Percentiles rank a stretch among this genome's conserved stretches.
Conservation (phyloP, 805 yeast species). For the Candida coleopterorum region DNA sequence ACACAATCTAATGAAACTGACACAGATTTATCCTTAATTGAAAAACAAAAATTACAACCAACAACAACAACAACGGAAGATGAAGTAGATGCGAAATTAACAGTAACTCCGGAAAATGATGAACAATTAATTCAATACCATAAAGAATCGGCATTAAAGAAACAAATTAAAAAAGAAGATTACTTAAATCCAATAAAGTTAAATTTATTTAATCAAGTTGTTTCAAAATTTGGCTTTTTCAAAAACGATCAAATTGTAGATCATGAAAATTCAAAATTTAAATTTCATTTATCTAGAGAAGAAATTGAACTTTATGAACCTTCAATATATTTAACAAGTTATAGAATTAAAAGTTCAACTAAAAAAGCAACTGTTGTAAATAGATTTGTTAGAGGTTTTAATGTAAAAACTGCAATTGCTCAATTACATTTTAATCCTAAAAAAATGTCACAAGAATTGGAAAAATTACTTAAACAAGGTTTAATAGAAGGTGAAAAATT, state of each 20-base stretch:
- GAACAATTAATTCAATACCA: constrained; percentile 43
- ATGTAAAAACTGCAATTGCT: constrained; percentile 75
- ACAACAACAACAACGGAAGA: background rate
- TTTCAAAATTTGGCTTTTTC: constrained; percentile 61
- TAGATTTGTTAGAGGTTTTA: constrained; percentile 68
- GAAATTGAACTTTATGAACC: constrained; percentile 86
- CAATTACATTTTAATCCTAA: constrained; percentile 87
- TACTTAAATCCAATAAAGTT: constrained; percentile 70
- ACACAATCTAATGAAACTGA: constrained; percentile 1
- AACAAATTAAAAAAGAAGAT: constrained; percentile 48
- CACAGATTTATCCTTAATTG: background rate
- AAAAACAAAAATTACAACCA: constrained; percentile 4
- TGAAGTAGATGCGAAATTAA: constrained; percentile 2
- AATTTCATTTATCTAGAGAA: constrained; percentile 50
- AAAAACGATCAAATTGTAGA: constrained; percentile 52
- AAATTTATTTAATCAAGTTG: constrained; percentile 57
- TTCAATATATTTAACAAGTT: constrained; percentile 73
- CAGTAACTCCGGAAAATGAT: constrained; percentile 27
- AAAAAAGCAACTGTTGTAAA: constrained; percentile 81
- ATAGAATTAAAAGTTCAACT: constrained; percentile 79
- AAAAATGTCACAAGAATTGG: constrained; percentile 74
- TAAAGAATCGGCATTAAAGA: constrained; percentile 33
- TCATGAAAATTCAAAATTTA: constrained; percentile 44
- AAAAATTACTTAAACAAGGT: constrained; percentile 68
- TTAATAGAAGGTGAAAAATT: constrained; percentile 60